Base-by-base conservation (phyloP, 305 asterid species). In the Fraxinus sp. region DNA sequence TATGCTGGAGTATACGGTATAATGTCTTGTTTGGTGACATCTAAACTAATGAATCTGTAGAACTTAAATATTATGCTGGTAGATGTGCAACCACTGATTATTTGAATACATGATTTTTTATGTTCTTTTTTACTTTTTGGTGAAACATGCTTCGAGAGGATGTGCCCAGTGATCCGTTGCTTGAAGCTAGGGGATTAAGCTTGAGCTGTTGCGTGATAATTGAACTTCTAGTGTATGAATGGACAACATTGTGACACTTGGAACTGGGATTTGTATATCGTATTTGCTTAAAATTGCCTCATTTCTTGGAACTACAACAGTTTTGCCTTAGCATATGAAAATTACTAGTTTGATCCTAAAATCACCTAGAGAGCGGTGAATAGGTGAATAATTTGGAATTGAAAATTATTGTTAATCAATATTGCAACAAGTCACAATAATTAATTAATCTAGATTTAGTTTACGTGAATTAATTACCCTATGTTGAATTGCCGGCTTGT, bases 1-100 rank as follows among this genome's bases (percentile, higher is more conserved):
- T 85, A 96, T 96, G 99, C 93, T 91, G 93, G 99, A 96, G 86
- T 96, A 96, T 89, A 93, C 99, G 97, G 99, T 95, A 95, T 82
- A 81, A 13, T 81, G 82, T 84, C 83, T 33, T 77, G 55, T 62
- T 83, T 84, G 80, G 36, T 87, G 82, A 75, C 81, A 86, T 75
- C 49, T 79, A 79, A 75, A 66, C 20, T 82, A 41, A 78, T 81
- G 75, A 26, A 85, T 83, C 37, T 81, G 35, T 49, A 28, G 77
- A 57, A 71, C 22, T 75, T 79, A 80, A 52, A 49, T 55, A 52
- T 28, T 79, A 18, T 85, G 73, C 75, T 64, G 79, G 82, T 83
- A 87, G 84, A 64, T 39, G 71, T 83, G 37, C 68, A 72, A 68
- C 75, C 79, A 43, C 78, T 62, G 57, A 10, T 14, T 59, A n/a